Base-by-base conservation (phyloP, 1,139 yeast genomes). In the Kodamaea alishanica region DNA sequence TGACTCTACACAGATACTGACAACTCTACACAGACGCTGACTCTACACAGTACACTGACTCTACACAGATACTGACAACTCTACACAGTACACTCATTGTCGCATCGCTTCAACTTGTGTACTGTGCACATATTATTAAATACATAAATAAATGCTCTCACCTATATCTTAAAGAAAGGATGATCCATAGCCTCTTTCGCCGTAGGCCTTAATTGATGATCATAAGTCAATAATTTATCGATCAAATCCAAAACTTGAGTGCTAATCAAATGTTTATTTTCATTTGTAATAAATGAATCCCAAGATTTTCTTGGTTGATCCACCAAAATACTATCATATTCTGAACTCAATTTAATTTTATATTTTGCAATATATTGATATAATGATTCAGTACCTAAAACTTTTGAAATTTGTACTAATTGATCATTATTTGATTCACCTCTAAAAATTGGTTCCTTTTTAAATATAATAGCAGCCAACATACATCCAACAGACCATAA, bases 401-500 rank as follows among this genome's bases (percentile, higher is more conserved):
- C 84, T 51, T 83, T 77, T 8, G 85, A 87, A 46, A 84, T 84
- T 58, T 84, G 88, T 6, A 84, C 89, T 51, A 84, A 64, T 56
- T 84, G 94, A 59, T 84, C 92, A 30, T 83, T 81, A 55, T 84
- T 84, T 11, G 88, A 80, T 45, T 81, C 82, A 6, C 94, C 94
- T 46, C 84, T 77, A 65, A 84, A 84, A 43, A 84, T 80, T 7
- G 92, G 92, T 50, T 84, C 94, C 51, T 77, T 80, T 50, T 80
- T 81, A 63, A 84, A 84, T 28, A 84, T 73, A 31, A 84, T 83
- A 2, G 89, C 84, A 1, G 90, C 92, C 38, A 84, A 58, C 75
- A 83, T 84, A 45, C 90, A 84, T 8, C 94, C 94, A 34, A 82
- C 84, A 4, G 88, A 81, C 94, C 94, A 84, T 41, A 84, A 64